These are phyloP conservation scores for Fagus sylvatica DNA, from an alignment of 306 rosid species.

Conservation along the genomic window DNA sequence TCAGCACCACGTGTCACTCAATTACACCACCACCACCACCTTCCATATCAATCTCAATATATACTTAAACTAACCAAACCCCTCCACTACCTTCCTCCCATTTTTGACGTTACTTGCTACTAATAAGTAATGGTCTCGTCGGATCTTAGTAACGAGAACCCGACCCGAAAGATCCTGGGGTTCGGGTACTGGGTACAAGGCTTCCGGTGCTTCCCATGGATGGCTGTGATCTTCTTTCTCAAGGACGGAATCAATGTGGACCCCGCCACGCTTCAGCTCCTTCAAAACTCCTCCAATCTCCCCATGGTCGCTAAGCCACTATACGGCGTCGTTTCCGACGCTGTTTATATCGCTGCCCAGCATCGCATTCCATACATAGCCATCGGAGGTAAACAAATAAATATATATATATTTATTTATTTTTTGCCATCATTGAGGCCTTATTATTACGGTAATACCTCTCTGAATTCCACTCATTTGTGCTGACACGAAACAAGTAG, in stretches of 20 bases:
- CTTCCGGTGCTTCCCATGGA: slow-evolving; percentile 87
- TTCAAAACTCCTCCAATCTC: slow-evolving; percentile 78
- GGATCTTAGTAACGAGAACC: slow-evolving; percentile 21
- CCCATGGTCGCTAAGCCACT: slow-evolving; percentile 95
- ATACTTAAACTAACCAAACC: not conserved
- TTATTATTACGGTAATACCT: too few relatives aligned
- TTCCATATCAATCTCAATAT: not conserved
- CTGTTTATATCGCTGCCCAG: slow-evolving; percentile 67
- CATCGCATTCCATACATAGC: slow-evolving; percentile 91
- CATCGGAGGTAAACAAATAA: slow-evolving; percentile 56
- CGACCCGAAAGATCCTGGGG: slow-evolving; percentile 58
- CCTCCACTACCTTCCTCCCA: not conserved
- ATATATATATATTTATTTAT: too few relatives aligned
- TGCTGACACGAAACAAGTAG: not conserved
- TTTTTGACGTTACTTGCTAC: not conserved
- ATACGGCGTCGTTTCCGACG: slow-evolving; percentile 77
- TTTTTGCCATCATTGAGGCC: not conserved
- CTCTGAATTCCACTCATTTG: not conserved
- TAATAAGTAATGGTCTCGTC: slow-evolving; percentile 35
- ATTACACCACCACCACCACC: not conserved
- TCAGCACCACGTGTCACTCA: not conserved
- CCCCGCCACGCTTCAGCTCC: slow-evolving; percentile 79
- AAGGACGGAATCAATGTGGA: slow-evolving; percentile 78
- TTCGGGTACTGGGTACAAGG: slow-evolving; percentile 91
- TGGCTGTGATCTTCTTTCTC: slow-evolving; percentile 78